Conservation (phyloP, 352 stramenopile genomes). For the Stephanocyclus meneghinianus region DNA sequence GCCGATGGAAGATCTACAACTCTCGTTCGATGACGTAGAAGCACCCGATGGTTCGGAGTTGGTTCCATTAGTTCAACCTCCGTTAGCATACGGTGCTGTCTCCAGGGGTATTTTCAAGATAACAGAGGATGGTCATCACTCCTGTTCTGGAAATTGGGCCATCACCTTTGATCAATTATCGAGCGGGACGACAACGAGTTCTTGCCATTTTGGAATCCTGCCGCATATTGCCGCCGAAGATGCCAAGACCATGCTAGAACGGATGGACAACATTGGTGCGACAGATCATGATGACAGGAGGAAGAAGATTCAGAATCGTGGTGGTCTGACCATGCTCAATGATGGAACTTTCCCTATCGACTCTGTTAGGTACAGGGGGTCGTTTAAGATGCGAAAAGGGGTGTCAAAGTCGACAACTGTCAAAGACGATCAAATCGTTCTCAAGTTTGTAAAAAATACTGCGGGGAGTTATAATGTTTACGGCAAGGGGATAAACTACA, state of each 20-base stretch:
- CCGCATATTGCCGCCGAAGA: conserved; percentile 58
- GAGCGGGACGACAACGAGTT: conserved; percentile 58
- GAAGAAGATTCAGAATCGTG: conserved; percentile 5
- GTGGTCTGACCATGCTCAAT: conserved; percentile 28
- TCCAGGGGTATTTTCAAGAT: conserved; percentile 75
- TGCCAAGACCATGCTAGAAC: conserved; percentile 47
- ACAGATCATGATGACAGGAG: conserved; percentile 33
- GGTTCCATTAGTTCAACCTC: conserved; percentile 39
- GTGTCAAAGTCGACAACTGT: conserved; percentile 57
- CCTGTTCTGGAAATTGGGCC: conserved; percentile 76
- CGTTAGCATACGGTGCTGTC: conserved; percentile 46
- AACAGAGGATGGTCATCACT: conserved; percentile 71
- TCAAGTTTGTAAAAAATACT: conserved; percentile 81
- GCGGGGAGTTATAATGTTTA: conserved; percentile 79
- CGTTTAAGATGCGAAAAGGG: conserved; percentile 75
- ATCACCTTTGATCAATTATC: conserved; percentile 73
- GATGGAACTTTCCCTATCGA: conserved; percentile 74
- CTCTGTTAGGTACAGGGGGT: conserved; percentile 76
- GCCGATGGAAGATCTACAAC: conserved; percentile 36
- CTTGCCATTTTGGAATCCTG: conserved; percentile 75
- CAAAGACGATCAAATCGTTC: conserved; percentile 77
- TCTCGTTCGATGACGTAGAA: conserved; percentile 71
- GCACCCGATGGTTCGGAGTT: conserved; percentile 42
- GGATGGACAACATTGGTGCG: conserved; percentile 31
- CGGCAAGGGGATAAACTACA: conserved; percentile 75